These are phyloP conservation scores for Pecoramyces ruminantium DNA, from an alignment of 192 early-diverging fungal species.

Conservation along the genomic window DNA sequence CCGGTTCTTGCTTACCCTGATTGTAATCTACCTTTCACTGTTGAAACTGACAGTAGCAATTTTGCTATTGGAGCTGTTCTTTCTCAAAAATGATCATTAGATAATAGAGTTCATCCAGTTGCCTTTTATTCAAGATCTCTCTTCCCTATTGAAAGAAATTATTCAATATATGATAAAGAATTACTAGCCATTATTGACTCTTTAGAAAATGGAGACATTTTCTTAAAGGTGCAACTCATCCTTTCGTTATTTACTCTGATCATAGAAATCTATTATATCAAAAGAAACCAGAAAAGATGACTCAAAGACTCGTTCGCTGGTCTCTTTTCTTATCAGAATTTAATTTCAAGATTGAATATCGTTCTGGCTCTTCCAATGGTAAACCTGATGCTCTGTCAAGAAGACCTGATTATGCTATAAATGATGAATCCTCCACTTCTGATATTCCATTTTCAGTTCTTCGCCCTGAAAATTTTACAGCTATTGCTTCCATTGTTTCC, in stretches of 20 bases:
- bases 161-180: slow-evolving; percentile 17
- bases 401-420: too few species aligned
- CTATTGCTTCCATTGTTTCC: too few species aligned
- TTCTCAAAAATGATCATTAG: slow-evolving; percentile 1
- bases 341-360: slow-evolving; percentile 8
- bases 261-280: slow-evolving; percentile 22
- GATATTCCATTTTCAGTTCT: too few species aligned
- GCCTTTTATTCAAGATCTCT: slow-evolving; percentile 6
- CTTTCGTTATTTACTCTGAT: slow-evolving; percentile 15
- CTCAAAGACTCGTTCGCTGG: slow-evolving; percentile 14
- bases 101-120: neutral
- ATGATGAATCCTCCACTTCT: too few species aligned
- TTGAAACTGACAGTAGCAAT: slow-evolving; percentile 18
- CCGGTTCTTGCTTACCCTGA: slow-evolving; percentile 15
- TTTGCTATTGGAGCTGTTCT: slow-evolving; percentile 14
- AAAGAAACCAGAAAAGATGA: slow-evolving; percentile 6
- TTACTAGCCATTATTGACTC: slow-evolving; percentile 17
- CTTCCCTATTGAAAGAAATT: slow-evolving; percentile 8
- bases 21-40: slow-evolving; percentile 3
- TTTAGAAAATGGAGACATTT: slow-evolving; percentile 16
- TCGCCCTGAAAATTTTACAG: too few species aligned
- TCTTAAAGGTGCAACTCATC: slow-evolving; percentile 4
- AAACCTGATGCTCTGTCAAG: slow-evolving; percentile 14
- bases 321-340: slow-evolving; percentile 5
- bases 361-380: slow-evolving; percentile 8